Percentiles rank a stretch among this genome's conserved stretches.
Conservation (phyloP, 192 early-diverging fungal genomes). For the Coemansia sp. region DNA sequence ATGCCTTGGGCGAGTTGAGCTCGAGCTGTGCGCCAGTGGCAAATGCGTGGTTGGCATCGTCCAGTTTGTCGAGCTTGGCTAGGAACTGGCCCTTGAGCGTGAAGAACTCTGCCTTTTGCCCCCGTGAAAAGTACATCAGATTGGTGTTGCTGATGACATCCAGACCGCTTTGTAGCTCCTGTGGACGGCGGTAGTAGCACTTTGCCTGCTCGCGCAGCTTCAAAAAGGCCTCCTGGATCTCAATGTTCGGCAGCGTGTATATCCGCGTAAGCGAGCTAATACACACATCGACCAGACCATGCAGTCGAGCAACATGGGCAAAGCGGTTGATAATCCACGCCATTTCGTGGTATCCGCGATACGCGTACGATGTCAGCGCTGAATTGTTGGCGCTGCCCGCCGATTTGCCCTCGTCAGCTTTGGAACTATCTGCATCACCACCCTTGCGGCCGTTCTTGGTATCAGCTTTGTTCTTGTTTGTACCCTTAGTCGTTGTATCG, state of each 20-base stretch:
- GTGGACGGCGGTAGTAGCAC: constrained; percentile 88
- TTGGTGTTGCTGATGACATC: constrained; percentile 99
- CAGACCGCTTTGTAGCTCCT: constrained; percentile 86
- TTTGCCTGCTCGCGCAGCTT: constrained; percentile 98
- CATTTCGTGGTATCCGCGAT: constrained; percentile 98
- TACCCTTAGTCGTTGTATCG: constrained; percentile 12
- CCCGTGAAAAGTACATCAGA: constrained; percentile 85
- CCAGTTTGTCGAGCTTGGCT: constrained; percentile 78
- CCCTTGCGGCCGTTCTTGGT: constrained; percentile 44
- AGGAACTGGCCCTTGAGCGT: constrained; percentile 95
- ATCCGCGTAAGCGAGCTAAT: constrained; percentile 90
- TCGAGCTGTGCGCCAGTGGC: constrained; percentile 90
- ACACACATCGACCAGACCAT: constrained; percentile 94
- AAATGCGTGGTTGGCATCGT: constrained; percentile 89
- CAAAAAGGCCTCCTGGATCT: constrained; percentile 98
- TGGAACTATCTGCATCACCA: constrained; percentile 13
- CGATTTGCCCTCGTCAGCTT: background rate
- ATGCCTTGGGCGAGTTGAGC: constrained; percentile 83
- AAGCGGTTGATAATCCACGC: constrained; percentile 99
- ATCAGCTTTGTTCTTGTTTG: constrained; percentile 54
- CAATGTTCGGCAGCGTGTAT: constrained; percentile 99
- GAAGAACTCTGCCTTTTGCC: constrained; percentile 98
- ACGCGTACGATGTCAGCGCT: constrained; percentile 76
- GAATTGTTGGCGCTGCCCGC: constrained; percentile 23
- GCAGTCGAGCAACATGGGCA: constrained; percentile 93